Evolutionary conservation across 108 stramenopile genomes (phyloP).

Genomic region (Tribonema minus): DNA sequence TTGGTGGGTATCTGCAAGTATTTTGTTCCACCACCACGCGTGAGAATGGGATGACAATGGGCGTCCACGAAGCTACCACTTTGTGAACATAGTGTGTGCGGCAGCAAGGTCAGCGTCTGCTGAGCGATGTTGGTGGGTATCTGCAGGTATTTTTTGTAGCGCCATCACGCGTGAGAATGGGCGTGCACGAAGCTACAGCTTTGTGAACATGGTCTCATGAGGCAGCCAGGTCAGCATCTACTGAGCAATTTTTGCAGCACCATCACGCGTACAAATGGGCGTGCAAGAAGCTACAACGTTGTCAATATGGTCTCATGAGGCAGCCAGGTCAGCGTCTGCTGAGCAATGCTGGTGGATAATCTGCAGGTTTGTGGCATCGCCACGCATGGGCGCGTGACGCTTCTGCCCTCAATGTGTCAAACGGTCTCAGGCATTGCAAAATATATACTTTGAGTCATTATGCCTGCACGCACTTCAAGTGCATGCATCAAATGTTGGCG

Average conservation of each 20-base stretch:
- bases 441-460: too few relatives aligned
- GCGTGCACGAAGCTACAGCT: constrained; percentile 8
- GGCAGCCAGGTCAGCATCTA: constrained; percentile 40
- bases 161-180: neutral
- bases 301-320: constrained; percentile 19
- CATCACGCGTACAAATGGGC: neutral
- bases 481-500: too few relatives aligned
- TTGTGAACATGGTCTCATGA: constrained; percentile 20
- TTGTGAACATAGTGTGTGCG: constrained; percentile 19
- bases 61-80: constrained; percentile 10
- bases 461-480: too few relatives aligned
- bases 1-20: too few relatives aligned
- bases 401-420: too few relatives aligned
- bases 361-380: too few relatives aligned
- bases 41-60: constrained; percentile 1
- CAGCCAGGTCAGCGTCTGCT: constrained; percentile 40
- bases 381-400: too few relatives aligned
- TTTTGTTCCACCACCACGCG: too few relatives aligned
- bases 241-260: constrained; percentile 34
- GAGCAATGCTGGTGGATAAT: constrained; percentile 34
- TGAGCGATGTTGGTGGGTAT: constrained; percentile 39
- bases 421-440: too few relatives aligned
- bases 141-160: too few relatives aligned
- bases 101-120: constrained; percentile 40
- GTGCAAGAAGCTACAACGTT: constrained; percentile 12